These are phyloP conservation scores for Solanum chaucha DNA, from an alignment of 257 asterid genomes.

Conservation along the genomic window DNA sequence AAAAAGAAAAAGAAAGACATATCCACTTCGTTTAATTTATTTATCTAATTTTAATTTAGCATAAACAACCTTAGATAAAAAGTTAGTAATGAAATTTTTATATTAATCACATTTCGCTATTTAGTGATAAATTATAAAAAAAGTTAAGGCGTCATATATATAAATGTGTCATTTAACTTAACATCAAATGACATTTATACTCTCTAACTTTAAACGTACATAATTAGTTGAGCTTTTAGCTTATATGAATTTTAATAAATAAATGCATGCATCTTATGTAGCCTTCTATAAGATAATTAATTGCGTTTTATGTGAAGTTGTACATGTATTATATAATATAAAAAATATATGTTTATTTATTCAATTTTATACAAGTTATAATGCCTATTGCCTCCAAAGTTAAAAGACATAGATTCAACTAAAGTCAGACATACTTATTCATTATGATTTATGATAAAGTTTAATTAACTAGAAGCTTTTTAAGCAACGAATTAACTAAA, in stretches of 20 bases:
- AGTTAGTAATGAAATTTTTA: background rate
- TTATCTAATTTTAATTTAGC: too few relatives aligned
- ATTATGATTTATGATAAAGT: too few relatives aligned
- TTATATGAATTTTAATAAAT: too few relatives aligned
- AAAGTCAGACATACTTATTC: background rate
- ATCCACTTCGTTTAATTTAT: background rate
- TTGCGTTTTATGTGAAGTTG: accelerated
- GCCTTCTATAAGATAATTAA: too few relatives aligned
- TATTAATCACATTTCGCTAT: background rate
- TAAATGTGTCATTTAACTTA: accelerated
- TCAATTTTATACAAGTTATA: background rate
- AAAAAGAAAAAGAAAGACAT: too few relatives aligned
- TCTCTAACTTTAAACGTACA: background rate
- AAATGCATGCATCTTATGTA: too few relatives aligned
- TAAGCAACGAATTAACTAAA: too few relatives aligned
- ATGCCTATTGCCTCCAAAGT: accelerated
- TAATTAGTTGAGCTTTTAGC: too few relatives aligned
- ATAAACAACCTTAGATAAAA: too few relatives aligned
- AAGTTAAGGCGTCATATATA: too few relatives aligned
- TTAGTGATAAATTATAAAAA: background rate
- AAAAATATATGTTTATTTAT: accelerated
- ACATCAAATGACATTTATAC: background rate
- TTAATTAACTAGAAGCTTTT: too few relatives aligned
- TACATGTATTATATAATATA: background rate
- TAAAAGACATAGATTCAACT: background rate